phyloP scores from a whole-genome alignment of 73 alveolate species.

The Strombidium stylifer region DNA sequence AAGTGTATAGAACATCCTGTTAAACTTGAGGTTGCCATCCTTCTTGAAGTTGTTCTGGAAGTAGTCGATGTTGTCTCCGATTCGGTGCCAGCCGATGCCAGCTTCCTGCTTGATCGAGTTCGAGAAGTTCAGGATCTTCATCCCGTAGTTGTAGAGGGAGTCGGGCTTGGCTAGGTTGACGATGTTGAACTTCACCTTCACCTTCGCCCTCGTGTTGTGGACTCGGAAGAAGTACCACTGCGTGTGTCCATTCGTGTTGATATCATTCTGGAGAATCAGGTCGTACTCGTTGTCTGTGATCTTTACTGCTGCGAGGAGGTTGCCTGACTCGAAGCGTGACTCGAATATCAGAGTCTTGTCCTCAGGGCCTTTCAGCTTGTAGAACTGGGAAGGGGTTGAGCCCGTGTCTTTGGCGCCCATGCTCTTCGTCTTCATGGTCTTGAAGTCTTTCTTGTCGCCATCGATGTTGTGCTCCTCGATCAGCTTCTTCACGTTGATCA shows the following conservation, averaged over 20 bases:
- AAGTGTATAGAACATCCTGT: slow-evolving; percentile 63
- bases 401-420: not conserved
- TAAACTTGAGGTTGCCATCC: slow-evolving; percentile 20
- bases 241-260: slow-evolving; percentile 84
- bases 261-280: slow-evolving; percentile 74
- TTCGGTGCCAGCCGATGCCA: slow-evolving; percentile 66
- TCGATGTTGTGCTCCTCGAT: slow-evolving; percentile 42
- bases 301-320: slow-evolving; percentile 46
- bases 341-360: slow-evolving; percentile 29
- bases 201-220: slow-evolving; percentile 16
- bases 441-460: slow-evolving; percentile 4
- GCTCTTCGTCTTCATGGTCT: slow-evolving; percentile 6
- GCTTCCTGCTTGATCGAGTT: slow-evolving; percentile 36
- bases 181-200: slow-evolving; percentile 91
- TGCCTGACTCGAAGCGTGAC: slow-evolving; percentile 77
- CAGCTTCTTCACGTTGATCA: slow-evolving; percentile 35
- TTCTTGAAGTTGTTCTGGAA: slow-evolving; percentile 23
- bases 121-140: slow-evolving; percentile 92
- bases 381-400: slow-evolving; percentile 31
- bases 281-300: slow-evolving; percentile 69
- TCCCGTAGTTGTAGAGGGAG: slow-evolving; percentile 93
- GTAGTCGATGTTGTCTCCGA: slow-evolving; percentile 47
- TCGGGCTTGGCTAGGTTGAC: slow-evolving; percentile 97
- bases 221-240: slow-evolving; percentile 79
- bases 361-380: slow-evolving; percentile 4